Base-by-base conservation (phyloP, 108 stramenopile species). In the Schizochytrium sp. region DNA sequence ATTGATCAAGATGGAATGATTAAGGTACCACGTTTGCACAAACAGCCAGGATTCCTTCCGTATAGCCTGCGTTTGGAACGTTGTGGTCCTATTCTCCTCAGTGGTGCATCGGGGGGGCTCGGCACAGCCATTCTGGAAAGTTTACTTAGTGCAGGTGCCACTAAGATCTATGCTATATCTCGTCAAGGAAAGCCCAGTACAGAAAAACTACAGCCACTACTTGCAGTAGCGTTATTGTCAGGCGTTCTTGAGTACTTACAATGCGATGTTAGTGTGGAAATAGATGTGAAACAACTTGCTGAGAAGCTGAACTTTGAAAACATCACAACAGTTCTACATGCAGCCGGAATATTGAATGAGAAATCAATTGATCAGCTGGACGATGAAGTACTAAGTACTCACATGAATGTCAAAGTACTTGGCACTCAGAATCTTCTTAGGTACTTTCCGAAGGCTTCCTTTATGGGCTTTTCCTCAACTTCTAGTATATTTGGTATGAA, bases 81-180 rank as follows among this genome's bases (percentile, higher is more conserved):
- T 5, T 10, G n/a, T 7, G 47, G 50, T 40, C 15, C 76, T 7
- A 53, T 83, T 1, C 8, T 83, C 28, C 15, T 83, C 10, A 40
- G 50, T 5, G 76, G 76, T 5, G 76, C 76, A 5, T 83, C 76
- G 15, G 76, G 76, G 28, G 76, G 76, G n/a, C 49, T 83, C n/a
- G 76, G 50, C 10, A n/a, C 28, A n/a, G 64, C 64, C 19, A 8
- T 69, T 7, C 12, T 69, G 10, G 12, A 69, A 8, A 44, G 42
- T 8, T 44, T 69, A 10, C 12, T 15, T 7, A 38, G 44, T 38
- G 64, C 64, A 7, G 64, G 64, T 10, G 19, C 44, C 44, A 8
- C 12, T 38, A 13, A 83, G 15, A 56, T 83, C 47, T 5, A 19
- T 5, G 47, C 50, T 83, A 47, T 83, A 0, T 83, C 76, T 0